Base-by-base conservation (phyloP, 345 rosid genomes). In the Psidium friedrichsthalianum region DNA sequence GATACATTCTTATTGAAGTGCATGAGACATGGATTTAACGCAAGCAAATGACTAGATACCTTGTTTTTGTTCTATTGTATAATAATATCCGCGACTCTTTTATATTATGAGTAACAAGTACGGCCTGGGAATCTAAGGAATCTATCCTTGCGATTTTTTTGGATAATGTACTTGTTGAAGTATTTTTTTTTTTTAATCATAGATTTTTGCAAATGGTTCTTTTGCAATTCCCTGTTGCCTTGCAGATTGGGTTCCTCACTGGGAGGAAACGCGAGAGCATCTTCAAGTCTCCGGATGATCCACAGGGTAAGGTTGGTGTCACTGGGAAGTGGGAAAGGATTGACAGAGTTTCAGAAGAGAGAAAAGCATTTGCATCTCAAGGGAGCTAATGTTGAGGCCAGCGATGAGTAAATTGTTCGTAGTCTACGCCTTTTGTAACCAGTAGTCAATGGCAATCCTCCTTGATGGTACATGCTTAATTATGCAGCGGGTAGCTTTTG, bases 331-430 rank as follows among this genome's bases (percentile, higher is more conserved):
- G 99, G 99, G 14, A 97, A 96, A 89, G 99, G 99, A 18, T 93
- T 97, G 92, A 97, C 99, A 13, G 99, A 97, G 83, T 97, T 97
- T 88, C 99, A 97, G 91, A 95, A 90, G 87, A 91, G 99, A 91
- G 99, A 97, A 88, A 97, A 97, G 88, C 99, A 97, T 90, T 91
- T 96, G 89, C 99, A 96, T 90, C 98, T 97, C 86, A 97, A 96
- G 92, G 96, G 92, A 82, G 98, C 96, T 87, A 90, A 86, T n/a
- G 90, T 58, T 27, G 98, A 96, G 87, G 88, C 92, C 15, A 61
- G 87, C 54, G 98, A 94, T 51, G 98, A 97, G 16, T 92, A 91
- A 61, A 36, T 36, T n/a, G 24, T 20, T 61, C 15, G 29, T 82
- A 55, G 13, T 56, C 54, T 84, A 6, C 6, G 49, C 74, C 64